Conservation (phyloP, 208 protist species). For the Angomonas ambiguus region DNA sequence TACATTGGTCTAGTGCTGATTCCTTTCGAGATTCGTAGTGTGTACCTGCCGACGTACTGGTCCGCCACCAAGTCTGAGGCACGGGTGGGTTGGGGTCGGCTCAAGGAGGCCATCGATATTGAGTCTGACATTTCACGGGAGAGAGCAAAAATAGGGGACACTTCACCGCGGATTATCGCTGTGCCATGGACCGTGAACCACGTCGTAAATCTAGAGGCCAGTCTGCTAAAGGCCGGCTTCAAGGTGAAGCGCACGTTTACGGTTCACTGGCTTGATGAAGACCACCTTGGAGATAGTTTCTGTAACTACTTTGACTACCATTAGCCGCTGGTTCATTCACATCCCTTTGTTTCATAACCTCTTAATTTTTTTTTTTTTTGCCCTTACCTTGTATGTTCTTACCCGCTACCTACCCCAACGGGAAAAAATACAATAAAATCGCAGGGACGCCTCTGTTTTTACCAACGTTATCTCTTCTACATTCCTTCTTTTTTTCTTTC, state of each 20-base stretch:
- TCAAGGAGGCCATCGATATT: conserved; percentile 69
- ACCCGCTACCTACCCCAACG: not conserved
- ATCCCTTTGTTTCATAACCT: not conserved
- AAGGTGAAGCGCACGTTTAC: conserved; percentile 51
- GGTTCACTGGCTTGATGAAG: conserved; percentile 72
- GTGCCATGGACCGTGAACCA: conserved; percentile 86
- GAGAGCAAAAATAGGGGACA: not conserved
- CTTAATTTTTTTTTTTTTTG: conserved; percentile 24
- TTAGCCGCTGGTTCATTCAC: not conserved
- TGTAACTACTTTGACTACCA: conserved; percentile 59
- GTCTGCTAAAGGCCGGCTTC: conserved; percentile 81
- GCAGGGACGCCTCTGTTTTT: too few species aligned
- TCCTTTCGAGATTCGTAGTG: conserved; percentile 71
- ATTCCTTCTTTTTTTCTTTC: not conserved
- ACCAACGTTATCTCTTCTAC: too few species aligned
- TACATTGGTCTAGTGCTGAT: conserved; percentile 41
- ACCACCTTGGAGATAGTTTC: conserved; percentile 78
- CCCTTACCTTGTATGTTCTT: not conserved
- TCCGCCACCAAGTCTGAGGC: conserved; percentile 81
- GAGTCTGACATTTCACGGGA: conserved; percentile 15
- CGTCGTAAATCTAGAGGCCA: conserved; percentile 85
- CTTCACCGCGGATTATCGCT: conserved; percentile 47
- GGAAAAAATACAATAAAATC: too few species aligned
- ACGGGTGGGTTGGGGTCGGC: conserved; percentile 61
- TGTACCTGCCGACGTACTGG: conserved; percentile 66